These are phyloP conservation scores for Candida hispaniensis DNA, from an alignment of 805 yeast genomes.

Conservation along the genomic window DNA sequence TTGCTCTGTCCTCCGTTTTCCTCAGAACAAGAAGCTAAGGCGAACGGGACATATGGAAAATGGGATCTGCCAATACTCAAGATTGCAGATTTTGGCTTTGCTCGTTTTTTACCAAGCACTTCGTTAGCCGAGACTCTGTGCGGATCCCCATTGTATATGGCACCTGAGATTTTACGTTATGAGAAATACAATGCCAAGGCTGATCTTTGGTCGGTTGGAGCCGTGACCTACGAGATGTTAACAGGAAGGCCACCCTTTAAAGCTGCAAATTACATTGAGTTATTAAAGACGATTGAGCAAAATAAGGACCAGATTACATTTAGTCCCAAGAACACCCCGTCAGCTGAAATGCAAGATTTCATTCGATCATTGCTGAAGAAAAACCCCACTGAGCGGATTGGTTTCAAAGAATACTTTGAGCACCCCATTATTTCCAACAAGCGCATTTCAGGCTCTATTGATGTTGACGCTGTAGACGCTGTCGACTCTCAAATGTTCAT, in stretches of 20 bases:
- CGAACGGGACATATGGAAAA: conserved; percentile 54
- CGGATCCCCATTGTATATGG: conserved; percentile 97
- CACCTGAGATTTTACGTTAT: conserved; percentile 89
- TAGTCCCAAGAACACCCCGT: conserved; percentile 43
- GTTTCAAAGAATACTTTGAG: conserved; percentile 77
- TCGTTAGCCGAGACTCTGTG: conserved; percentile 94
- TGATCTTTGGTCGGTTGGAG: conserved; percentile 96
- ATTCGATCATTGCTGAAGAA: conserved; percentile 69
- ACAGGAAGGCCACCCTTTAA: conserved; percentile 95
- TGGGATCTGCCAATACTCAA: conserved; percentile 86
- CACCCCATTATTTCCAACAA: conserved; percentile 48
- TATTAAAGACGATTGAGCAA: conserved; percentile 74
- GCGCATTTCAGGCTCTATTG: conserved; percentile 27
- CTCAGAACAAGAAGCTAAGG: conserved; percentile 48
- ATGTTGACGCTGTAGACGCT: conserved; percentile 52
- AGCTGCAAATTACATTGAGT: conserved; percentile 86
- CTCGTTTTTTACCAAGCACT: conserved; percentile 84
- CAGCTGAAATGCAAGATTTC: conserved; percentile 54
- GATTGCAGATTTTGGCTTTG: conserved; percentile 97
- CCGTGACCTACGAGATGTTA: conserved; percentile 89
- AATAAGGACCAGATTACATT: conserved; percentile 69
- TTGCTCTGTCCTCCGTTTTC: conserved; percentile 73
- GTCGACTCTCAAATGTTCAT: conserved; percentile 74
- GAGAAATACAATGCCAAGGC: conserved; percentile 97
- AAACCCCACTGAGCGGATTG: conserved; percentile 78